These are phyloP conservation scores for Microbotryum intermedium DNA, from an alignment of 1,284 basidiomycete genomes.

Conservation along the genomic window DNA sequence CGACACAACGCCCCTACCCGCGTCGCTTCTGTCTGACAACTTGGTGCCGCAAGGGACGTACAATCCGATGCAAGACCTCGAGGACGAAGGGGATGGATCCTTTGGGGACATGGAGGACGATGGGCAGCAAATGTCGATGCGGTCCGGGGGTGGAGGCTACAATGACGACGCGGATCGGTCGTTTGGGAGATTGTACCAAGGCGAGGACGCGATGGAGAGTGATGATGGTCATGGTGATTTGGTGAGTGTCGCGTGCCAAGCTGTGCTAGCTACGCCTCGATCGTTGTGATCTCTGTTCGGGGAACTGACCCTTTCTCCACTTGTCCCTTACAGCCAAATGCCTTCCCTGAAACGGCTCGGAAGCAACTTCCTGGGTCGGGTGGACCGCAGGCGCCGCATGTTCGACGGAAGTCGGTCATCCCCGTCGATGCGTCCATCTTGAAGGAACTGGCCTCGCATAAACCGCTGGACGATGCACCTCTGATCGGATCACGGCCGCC, in stretches of 20 bases:
- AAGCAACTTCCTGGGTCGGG: constrained; percentile 6
- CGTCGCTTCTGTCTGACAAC: constrained; percentile 18
- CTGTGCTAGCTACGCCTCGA: background rate
- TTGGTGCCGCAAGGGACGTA: constrained; percentile 23
- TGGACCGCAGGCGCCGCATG: constrained; percentile 18
- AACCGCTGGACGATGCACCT: constrained; percentile 30
- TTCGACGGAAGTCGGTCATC: constrained; percentile 39
- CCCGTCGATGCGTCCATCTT: constrained; percentile 41
- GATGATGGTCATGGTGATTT: constrained; percentile 18
- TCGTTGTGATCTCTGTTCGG: background rate
- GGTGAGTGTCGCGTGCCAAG: constrained; percentile 6
- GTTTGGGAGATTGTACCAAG: background rate
- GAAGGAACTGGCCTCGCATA: constrained; percentile 39
- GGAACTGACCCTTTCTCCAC: background rate
- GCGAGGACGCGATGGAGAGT: background rate
- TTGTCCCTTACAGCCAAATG: constrained; percentile 10
- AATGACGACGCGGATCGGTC: background rate
- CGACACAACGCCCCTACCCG: constrained; percentile 12
- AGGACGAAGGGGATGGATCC: background rate
- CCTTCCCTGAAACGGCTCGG: constrained; percentile 23
- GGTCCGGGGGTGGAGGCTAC: background rate
- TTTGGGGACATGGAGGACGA: constrained; percentile 28
- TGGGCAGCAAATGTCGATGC: background rate
- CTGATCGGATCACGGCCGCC: constrained; percentile 4
- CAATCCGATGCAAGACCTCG: constrained; percentile 22